phyloP scores from a whole-genome alignment of 768 basidiomycete genomes.

The Leccinum aurantiacum region DNA sequence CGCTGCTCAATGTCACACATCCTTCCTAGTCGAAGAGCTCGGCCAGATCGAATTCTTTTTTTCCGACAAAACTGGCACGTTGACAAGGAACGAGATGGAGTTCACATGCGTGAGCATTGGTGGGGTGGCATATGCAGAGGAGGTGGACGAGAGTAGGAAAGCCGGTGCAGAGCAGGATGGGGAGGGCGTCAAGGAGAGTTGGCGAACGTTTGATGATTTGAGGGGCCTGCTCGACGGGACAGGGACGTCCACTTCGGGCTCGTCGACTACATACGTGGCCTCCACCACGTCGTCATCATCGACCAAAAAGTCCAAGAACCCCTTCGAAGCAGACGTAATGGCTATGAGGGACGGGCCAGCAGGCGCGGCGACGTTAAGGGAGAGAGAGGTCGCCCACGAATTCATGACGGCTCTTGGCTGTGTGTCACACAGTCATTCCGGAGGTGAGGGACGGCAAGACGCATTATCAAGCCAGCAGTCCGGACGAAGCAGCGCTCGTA shows the following conservation, averaged over 20 bases:
- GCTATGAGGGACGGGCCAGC: background rate
- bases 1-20: conserved; percentile 96
- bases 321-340: conserved; percentile 48
- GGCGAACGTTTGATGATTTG: conserved; percentile 82
- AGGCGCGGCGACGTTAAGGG: conserved; percentile 9
- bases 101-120: conserved; percentile 88
- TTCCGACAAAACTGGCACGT: conserved; percentile 92
- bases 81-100: conserved; percentile 99
- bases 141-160: conserved; percentile 82
- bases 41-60: conserved; percentile 98
- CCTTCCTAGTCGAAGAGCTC: conserved; percentile 95
- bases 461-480: conserved; percentile 93
- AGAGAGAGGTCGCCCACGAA: conserved; percentile 61
- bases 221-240: conserved; percentile 49
- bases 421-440: conserved; percentile 98
- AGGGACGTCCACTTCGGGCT: background rate
- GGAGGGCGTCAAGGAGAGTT: conserved; percentile 49
- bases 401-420: conserved; percentile 81
- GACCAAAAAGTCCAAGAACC: conserved; percentile 41
- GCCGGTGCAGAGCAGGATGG: conserved; percentile 49
- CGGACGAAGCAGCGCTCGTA: conserved; percentile 96
- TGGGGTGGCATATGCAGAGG: conserved; percentile 86
- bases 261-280: background rate
- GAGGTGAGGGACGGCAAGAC: conserved; percentile 89
- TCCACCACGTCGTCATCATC: conserved; percentile 6